Evolutionary conservation across 257 asterid genomes (phyloP), one percentile per base, ranked within the genome.

Genomic region (Gentiana macrophylla): DNA sequence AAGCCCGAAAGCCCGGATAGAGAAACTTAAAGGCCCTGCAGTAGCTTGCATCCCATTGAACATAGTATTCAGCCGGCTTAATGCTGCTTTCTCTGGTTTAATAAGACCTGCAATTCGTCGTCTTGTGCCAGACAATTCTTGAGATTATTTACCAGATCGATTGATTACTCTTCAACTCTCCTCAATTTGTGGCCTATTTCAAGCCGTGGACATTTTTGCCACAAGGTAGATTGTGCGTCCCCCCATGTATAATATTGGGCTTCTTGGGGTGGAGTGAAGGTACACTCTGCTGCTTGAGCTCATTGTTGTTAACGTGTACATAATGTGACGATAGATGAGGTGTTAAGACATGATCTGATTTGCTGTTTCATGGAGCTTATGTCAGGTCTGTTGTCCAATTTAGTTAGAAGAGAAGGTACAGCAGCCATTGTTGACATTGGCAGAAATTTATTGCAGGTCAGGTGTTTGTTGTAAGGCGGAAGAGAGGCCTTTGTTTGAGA

Each of bases 31-130:
- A 66, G 85, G 80, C 41, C 94, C 90, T 57, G 70, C 79, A 1
- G 48, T 83, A 55, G 94, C 94, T 61, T 89, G 92, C 50, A 86
- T 89, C 3, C 89, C 97, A 0, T 58, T 89, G 52, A 78, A 67
- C 45, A 65, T 81, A 47, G 95, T 81, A 50, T 89, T 89, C 71
- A 86, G 97, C 67, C 58, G 77, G 63, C 63, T 78, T 47, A 75
- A 74, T 52, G 94, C 83, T 50, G 81, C 76, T 24, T 60, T 86
- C 73, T 75, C 52, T 63, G 62, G 52, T 70, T 64, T 84, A 8
- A 60, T 60, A 34, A 70, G 80, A 53, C 62, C 77, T 8, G 34
- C 72, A 15, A 70, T 71, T 53, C 80, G 74, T 57, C 33, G 65
- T 54, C 60, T 63, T 45, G 56, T 60, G 37, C 50, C 72, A 1